Evolutionary conservation across 1,284 basidiomycete genomes (phyloP), one percentile per base, ranked within the genome.

Genomic region (Puccinia horiana): DNA sequence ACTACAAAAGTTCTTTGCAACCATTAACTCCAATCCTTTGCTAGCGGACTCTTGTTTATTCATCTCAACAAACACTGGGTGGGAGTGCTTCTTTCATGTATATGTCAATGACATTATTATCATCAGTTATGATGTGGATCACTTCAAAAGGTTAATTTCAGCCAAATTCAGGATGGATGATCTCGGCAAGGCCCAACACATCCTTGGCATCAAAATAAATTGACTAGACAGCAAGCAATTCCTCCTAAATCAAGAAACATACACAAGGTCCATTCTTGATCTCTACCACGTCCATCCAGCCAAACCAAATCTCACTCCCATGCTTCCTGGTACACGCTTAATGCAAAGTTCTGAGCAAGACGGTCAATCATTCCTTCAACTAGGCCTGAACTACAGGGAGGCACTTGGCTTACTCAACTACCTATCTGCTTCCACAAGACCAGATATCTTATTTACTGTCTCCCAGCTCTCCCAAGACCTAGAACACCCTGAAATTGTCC

Each of bases 331-430:
- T n/a, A 18, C 56, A 18, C 1, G 56, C 1, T 23, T 61, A 47
- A 18, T 47, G 11, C 44, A 18, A 14, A 14, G 2, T 9, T 47
- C 44, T 1, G 44, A 47, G 12, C 1, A 47, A 1, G 44, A 47
- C 6, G 12, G 18, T 47, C 44, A 47, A 47, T 47, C 44, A 9
- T 80, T 72, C 20, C 29, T 32, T 23, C 18, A 29, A n/a, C 20
- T 23, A 14, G 52, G 52, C 9, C 11, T 56, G 32, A 80, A 80
- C 26, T 80, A 80, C 37, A 0, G 67, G 12, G 47, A 42, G n/a
- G 77, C 77, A 23, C 44, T 80, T n/a, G 77, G 77, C 14, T n/a
- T 35, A 12, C 47, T 80, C 9, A 80, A 80, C n/a, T 80, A 80
- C 54, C 11, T 72, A 12, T 42, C 47, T 11, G 32, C 49, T 1